Evolutionary conservation across 352 stramenopile genomes (phyloP), one percentile per base, ranked within the genome.

Genomic region (Phytophthora rubi): DNA sequence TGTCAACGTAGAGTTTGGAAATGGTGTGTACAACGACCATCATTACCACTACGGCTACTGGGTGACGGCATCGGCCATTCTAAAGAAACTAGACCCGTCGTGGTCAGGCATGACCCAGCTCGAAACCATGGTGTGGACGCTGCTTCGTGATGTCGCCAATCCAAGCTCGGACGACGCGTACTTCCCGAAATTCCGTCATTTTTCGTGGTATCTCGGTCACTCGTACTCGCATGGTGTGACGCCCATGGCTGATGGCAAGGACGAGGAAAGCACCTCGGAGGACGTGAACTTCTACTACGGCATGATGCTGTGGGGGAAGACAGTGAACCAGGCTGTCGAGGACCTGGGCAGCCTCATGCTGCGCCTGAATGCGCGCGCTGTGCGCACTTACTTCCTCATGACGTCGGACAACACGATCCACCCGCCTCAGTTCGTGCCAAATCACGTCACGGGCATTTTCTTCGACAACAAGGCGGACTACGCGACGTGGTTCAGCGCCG

Each of bases 11-110:
- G 81, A 89, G 28, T 89, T 86, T 59, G 81, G 81, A 45, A 91
- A 89, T 62, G 73, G 68, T 7, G 76, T 91, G 21, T 91, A 91
- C 73, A 91, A 91, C 59, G 83, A 91, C 58, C 83, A 91, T 69
- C 81, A 91, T 52, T 91, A 89, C 63, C 83, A 91, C 67, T 91
- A 87, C 62, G 81, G 83, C n/a, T 91, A 91, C 75, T 91, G 81
- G 81, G 62, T 91, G n/a, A 70, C 70, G 16, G 78, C 68, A 0
- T 81, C 77, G 3, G 81, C 81, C 15, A 87, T 89, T 37, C 48
- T 84, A 0, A 80, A 76, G 39, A 79, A 86, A 39, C 60, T 89
- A 4, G 74, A 89, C 44, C 83, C 23, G 23, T 26, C 23, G 23
- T 26, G 23, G 23, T 26, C 23, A 26, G 23, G 23, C 23, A 26